A percentile compares a stretch with the other conserved stretches of the same genome.
Evolutionary conservation across 192 early-diverging fungal species (phyloP).

Genomic region (Helicostylum pulchrum): DNA sequence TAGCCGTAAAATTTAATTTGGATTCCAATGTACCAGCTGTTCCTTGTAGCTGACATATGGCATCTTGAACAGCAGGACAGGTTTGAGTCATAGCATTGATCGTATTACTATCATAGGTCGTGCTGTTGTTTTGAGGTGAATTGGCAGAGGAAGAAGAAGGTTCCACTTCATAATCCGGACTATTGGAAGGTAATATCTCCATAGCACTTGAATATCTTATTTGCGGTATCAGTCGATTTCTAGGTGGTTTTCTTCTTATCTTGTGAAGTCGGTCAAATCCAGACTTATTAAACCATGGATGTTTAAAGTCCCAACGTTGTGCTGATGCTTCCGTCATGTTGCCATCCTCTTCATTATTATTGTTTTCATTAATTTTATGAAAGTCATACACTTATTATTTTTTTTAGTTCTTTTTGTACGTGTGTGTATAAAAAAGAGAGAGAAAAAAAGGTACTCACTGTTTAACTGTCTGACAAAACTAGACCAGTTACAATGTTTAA

Average conservation of each 20-base stretch:
- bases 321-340: too few species aligned
- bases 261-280: constrained; percentile 20
- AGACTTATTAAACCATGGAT: constrained; percentile 74
- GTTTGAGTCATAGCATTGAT: too few species aligned
- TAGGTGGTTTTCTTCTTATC: constrained; percentile 8
- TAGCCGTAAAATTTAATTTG: not conserved
- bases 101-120: too few species aligned
- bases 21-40: not conserved
- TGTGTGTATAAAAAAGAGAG: not conserved
- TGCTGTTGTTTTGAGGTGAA: too few species aligned
- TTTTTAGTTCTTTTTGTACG: too few species aligned
- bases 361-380: constrained; percentile 62
- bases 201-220: constrained; percentile 10
- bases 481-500: constrained; percentile 86
- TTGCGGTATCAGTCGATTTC: constrained; percentile 2
- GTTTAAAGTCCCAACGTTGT: constrained; percentile 79
- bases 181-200: not conserved
- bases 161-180: too few species aligned
- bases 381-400: constrained; percentile 74
- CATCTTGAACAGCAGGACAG: not conserved
- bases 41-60: not conserved
- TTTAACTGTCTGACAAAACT: constrained; percentile 86
- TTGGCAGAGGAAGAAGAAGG: too few species aligned
- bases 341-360: constrained; percentile 35
- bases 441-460: constrained; percentile 41